Evolutionary conservation across 164 flowering plant genomes (phyloP).

Genomic region (grape (Vitis vinifera)): DNA sequence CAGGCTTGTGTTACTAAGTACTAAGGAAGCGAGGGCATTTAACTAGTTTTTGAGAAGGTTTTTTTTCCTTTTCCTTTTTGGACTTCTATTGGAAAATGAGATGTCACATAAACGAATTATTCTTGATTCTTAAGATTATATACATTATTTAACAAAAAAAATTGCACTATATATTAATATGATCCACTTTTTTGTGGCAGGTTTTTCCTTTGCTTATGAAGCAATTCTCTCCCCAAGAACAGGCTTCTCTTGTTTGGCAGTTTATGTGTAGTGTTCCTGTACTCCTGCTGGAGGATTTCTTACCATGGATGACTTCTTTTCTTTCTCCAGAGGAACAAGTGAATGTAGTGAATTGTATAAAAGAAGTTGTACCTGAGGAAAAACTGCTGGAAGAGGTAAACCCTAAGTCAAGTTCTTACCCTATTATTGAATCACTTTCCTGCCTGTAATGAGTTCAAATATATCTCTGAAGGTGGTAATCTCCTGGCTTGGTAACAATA

Average conservation of each 20-base stretch:
- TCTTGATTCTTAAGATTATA: neutral
- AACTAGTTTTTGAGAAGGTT: neutral
- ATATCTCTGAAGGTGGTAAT: slow-evolving; percentile 52
- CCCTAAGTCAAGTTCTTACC: neutral
- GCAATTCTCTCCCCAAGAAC: slow-evolving; percentile 61
- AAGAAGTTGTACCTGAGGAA: slow-evolving; percentile 61
- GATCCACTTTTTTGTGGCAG: slow-evolving; percentile 35
- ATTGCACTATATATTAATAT: too few relatives aligned
- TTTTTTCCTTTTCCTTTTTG: too few relatives aligned
- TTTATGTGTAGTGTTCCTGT: slow-evolving; percentile 77
- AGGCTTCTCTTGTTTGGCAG: slow-evolving; percentile 81
- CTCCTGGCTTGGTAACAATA: slow-evolving; percentile 57
- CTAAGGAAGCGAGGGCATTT: neutral
- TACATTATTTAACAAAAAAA: neutral
- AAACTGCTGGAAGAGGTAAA: slow-evolving; percentile 68
- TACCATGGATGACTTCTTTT: slow-evolving; percentile 76
- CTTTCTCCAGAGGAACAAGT: slow-evolving; percentile 48
- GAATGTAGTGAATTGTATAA: slow-evolving; percentile 42
- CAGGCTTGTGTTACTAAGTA: neutral
- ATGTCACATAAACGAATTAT: neutral
- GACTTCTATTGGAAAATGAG: neutral
- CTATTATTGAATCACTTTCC: slow-evolving; percentile 4
- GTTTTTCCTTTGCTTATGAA: slow-evolving; percentile 69
- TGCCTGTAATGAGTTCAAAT: slow-evolving; percentile 11
- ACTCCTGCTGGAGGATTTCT: slow-evolving; percentile 54